These are phyloP conservation scores for Zasmidium cellare DNA, from an alignment of 2,329 filamentous ascomycete species.

Conservation along the genomic window DNA sequence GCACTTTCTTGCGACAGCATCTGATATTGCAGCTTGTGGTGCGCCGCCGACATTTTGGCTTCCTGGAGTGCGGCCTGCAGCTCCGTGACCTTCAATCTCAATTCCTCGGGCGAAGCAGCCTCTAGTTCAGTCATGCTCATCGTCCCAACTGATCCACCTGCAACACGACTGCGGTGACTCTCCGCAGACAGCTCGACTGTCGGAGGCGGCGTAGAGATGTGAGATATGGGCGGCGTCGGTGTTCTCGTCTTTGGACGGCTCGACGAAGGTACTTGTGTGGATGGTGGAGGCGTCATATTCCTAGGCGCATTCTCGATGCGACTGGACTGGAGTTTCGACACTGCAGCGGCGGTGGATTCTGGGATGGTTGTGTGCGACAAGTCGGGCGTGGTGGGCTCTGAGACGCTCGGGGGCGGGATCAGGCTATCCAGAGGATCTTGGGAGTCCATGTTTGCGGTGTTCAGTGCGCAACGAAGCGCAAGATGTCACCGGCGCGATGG, in stretches of 20 bases:
- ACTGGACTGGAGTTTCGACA: constrained; percentile 17
- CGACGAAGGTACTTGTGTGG: constrained; percentile 53
- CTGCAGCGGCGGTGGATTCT: constrained; percentile 41
- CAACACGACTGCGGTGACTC: constrained; percentile 14
- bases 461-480: neutral
- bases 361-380: constrained; percentile 37
- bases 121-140: constrained; percentile 54
- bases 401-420: constrained; percentile 15
- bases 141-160: constrained; percentile 24
- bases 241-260: constrained; percentile 42
- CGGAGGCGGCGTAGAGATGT: constrained; percentile 52
- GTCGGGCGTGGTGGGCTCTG: constrained; percentile 27
- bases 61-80: constrained; percentile 59
- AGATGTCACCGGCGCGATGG: neutral
- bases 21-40: constrained; percentile 87
- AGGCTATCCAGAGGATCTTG: constrained; percentile 15
- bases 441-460: constrained; percentile 9
- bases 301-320: constrained; percentile 33
- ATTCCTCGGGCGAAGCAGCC: constrained; percentile 51
- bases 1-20: constrained; percentile 80
- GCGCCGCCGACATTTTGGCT: constrained; percentile 79
- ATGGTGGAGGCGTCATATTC: constrained; percentile 64
- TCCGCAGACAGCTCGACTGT: constrained; percentile 32
- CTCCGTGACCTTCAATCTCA: constrained; percentile 55
- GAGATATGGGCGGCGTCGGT: constrained; percentile 52